Conservation (phyloP, 306 rosid species). For the Styphnolobium japonicum region DNA sequence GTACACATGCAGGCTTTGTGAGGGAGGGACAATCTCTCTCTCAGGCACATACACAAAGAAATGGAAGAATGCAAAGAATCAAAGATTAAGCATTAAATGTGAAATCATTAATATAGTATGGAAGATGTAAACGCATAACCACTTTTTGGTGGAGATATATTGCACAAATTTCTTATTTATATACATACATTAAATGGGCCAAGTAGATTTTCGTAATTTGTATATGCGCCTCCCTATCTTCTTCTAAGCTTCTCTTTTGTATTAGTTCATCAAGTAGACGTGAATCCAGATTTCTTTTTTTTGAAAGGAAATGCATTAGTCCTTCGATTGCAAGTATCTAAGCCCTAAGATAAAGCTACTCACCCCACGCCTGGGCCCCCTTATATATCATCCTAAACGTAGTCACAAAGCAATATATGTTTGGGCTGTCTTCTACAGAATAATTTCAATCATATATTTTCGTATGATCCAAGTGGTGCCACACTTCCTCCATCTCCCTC, state of each 20-base stretch:
- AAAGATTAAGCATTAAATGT: neutral
- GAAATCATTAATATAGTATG: neutral
- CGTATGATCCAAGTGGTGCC: constrained; percentile 36
- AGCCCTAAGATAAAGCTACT: constrained; percentile 11
- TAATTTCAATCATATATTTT: neutral
- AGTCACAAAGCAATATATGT: constrained; percentile 9
- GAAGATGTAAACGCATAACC: constrained; percentile 6
- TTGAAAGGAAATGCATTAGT: neutral
- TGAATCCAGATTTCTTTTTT: neutral
- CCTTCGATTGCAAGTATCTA: neutral
- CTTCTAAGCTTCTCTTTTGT: neutral
- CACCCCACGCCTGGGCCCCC: neutral
- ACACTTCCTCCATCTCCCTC: constrained; percentile 22
- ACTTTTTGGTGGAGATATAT: neutral
- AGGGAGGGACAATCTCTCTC: neutral
- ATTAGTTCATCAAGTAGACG: neutral
- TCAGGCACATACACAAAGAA: neutral
- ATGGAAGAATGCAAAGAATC: neutral
- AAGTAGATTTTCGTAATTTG: neutral
- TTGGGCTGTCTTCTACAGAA: neutral
- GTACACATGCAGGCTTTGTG: neutral
- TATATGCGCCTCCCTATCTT: neutral
- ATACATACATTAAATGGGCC: neutral
- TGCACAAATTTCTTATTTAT: neutral
- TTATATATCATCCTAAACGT: constrained; percentile 1